Base-by-base conservation (phyloP, 169 alveolate genomes). In the Cryptosporidium parvum region DNA sequence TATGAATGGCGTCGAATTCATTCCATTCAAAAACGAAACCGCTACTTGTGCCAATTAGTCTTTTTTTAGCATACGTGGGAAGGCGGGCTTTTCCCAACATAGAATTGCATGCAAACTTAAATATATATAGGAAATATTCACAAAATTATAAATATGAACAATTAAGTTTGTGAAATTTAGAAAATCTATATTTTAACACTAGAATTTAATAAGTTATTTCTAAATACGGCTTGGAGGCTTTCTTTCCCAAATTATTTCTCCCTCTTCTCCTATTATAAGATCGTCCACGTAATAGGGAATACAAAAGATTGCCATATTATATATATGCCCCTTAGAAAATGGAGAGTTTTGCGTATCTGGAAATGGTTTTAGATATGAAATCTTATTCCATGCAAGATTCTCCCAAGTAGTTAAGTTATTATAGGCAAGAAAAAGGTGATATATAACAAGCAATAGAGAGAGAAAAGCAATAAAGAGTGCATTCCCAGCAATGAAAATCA, bases 1-100 rank as follows among this genome's bases (percentile, higher is more conserved):
- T 92, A 94, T 97, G 95, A 96, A 95, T 56, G 97, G 97, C 23
- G 87, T 71, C 33, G 97, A 96, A 14, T 96, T 96, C 86, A 92
- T 97, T 39, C 98, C 98, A n/a, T 65, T 65, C 9, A 65, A 65
- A 65, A 26, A 65, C 52, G 44, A 65, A 26, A 21, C 21, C 37
- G n/a, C 67, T 23, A 16, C 39, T 21, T 1, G 1, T 53, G 8
- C 67, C 67, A 26, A n/a, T 26, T n/a, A 56, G 3, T 26, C 10
- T 18, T 18, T 7, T 56, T 10, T 26, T 21, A 8, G 14, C 10
- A 56, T 21, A 56, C 56, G 56, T 48, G 56, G 56, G 16, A n/a
- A 56, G 67, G 67, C 67, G 67, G 67, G 67, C 67, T 56, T 48
- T 21, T 10, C 12, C 35, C 2, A 8, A 10, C 21, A 1, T 2